These are phyloP conservation scores for Rutstroemia sp. DNA, from an alignment of 2,329 filamentous ascomycete genomes.

Conservation along the genomic window DNA sequence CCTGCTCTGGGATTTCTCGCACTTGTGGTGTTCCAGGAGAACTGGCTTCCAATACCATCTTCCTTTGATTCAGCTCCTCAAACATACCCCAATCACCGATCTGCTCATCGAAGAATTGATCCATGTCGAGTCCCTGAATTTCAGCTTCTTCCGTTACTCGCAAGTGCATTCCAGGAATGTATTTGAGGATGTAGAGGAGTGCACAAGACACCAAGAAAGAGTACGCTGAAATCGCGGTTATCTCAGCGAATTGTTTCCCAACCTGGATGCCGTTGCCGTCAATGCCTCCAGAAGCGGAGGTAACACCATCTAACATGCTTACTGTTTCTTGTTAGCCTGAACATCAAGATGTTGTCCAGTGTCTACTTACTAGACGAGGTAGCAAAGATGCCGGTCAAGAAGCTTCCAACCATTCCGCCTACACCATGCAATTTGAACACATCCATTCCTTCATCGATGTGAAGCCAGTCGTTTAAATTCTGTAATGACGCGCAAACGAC, in stretches of 20 bases:
- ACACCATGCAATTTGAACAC: conserved; percentile 54
- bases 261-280: conserved; percentile 47
- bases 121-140: conserved; percentile 43
- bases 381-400: conserved; percentile 52
- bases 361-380: conserved; percentile 27
- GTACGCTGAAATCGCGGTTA: conserved; percentile 47
- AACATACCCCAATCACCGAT: conserved; percentile 32
- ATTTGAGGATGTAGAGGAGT: conserved; percentile 48
- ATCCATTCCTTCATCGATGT: conserved; percentile 50
- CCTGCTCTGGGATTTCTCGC: conserved; percentile 4
- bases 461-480: conserved; percentile 43
- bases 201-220: conserved; percentile 46
- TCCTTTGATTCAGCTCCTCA: conserved; percentile 20
- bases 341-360: neutral
- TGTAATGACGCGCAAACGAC: conserved; percentile 32
- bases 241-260: conserved; percentile 49
- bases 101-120: conserved; percentile 40
- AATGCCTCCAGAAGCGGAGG: conserved; percentile 37
- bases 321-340: conserved; percentile 28
- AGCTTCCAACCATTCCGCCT: conserved; percentile 49
- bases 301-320: conserved; percentile 44
- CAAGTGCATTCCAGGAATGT: conserved; percentile 49
- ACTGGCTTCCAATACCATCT: conserved; percentile 11
- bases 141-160: conserved; percentile 49
- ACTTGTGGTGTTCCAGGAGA: conserved; percentile 15